Evolutionary conservation across 176 grass and related monocot species (phyloP).

Genomic region (Juncus inflexus): DNA sequence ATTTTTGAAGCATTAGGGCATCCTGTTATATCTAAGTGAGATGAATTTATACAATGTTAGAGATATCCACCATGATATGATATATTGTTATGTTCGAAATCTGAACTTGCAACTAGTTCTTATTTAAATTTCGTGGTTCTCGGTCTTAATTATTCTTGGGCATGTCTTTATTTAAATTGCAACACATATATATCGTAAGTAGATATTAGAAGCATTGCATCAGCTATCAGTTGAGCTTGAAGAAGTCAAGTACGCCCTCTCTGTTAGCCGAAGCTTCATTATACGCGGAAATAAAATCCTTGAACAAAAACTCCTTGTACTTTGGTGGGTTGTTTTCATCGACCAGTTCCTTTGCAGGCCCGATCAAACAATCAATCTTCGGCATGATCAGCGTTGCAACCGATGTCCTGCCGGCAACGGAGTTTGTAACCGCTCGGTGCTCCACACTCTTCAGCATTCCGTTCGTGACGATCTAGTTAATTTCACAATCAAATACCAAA

Average conservation of each 20-base stretch:
- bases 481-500: neutral
- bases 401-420: conserved; percentile 21
- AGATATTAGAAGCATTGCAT: too few species aligned
- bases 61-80: too few species aligned
- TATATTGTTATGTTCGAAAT: too few species aligned
- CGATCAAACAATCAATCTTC: conserved; percentile 23
- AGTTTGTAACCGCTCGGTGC: conserved; percentile 36
- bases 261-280: conserved; percentile 24
- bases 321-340: conserved; percentile 19
- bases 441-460: conserved; percentile 36
- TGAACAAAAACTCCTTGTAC: conserved; percentile 30
- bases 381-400: conserved; percentile 39
- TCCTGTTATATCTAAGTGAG: too few species aligned
- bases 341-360: conserved; percentile 23
- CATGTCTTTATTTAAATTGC: too few species aligned
- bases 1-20: too few species aligned
- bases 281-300: conserved; percentile 28
- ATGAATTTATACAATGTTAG: too few species aligned
- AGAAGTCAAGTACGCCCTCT: conserved; percentile 32
- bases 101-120: too few species aligned
- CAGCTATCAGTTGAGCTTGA: conserved; percentile 19
- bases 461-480: conserved; percentile 33
- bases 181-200: too few species aligned
- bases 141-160: too few species aligned
- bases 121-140: too few species aligned